phyloP scores from a whole-genome alignment of 2,329 filamentous ascomycete genomes.

The Xylariaceae sp. region DNA sequence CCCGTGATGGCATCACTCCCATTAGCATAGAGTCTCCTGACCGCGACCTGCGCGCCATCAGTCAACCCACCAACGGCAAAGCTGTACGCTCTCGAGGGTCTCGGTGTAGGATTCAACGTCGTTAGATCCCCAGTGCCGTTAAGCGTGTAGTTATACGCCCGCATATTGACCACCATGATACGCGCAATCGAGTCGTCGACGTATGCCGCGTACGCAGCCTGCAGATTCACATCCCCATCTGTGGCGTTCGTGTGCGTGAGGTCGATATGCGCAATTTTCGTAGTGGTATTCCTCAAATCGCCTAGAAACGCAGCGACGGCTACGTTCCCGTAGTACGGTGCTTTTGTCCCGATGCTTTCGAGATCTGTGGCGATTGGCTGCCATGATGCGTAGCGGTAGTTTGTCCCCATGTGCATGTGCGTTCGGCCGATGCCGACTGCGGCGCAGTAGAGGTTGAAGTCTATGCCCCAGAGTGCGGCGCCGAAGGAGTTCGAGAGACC shows the following conservation, averaged over 20 bases:
- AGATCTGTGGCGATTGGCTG: constrained; percentile 52
- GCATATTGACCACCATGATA: constrained; percentile 55
- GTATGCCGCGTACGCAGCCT: constrained; percentile 57
- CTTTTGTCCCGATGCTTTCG: constrained; percentile 52
- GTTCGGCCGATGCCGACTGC: constrained; percentile 52
- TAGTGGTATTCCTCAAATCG: constrained; percentile 31
- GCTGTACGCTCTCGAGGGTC: constrained; percentile 37
- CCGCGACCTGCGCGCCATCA: constrained; percentile 20
- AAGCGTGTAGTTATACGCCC: constrained; percentile 55
- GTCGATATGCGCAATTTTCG: constrained; percentile 42
- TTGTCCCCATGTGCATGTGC: constrained; percentile 62
- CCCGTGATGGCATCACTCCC: constrained; percentile 61
- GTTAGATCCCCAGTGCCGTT: constrained; percentile 32
- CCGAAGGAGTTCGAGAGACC: constrained; percentile 63
- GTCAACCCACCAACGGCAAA: constrained; percentile 34
- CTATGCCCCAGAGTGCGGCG: constrained; percentile 60
- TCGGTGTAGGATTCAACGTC: constrained; percentile 25
- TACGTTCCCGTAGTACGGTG: constrained; percentile 62
- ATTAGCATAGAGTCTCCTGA: constrained; percentile 54
- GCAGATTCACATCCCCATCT: constrained; percentile 32
- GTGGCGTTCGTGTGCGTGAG: constrained; percentile 28
- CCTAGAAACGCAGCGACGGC: constrained; percentile 55
- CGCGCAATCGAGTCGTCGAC: constrained; percentile 39
- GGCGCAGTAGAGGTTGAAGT: constrained; percentile 58
- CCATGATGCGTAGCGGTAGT: constrained; percentile 60